Percentiles rank a stretch among this genome's conserved stretches.
Evolutionary conservation across 2,329 filamentous ascomycete genomes (phyloP).

Genomic region (Grosmannia huntii): DNA sequence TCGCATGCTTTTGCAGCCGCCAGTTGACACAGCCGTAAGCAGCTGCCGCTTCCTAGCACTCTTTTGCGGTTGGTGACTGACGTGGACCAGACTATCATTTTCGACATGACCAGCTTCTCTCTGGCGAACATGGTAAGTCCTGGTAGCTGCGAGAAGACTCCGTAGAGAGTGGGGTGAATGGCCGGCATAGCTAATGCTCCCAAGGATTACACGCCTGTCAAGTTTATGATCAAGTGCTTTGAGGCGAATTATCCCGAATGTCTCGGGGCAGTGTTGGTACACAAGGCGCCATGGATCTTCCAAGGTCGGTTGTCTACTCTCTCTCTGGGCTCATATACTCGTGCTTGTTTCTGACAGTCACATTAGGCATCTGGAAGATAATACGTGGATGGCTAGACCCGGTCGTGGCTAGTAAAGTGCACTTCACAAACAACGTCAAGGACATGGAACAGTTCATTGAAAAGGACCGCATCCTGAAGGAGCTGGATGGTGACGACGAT

Average conservation of each 20-base stretch:
- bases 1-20: constrained; percentile 65
- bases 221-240: constrained; percentile 99
- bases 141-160: no score
- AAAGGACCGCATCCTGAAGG: constrained; percentile 57
- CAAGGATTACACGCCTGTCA: constrained; percentile 85
- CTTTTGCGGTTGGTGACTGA: background rate
- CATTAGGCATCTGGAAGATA: constrained; percentile 79
- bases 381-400: constrained; percentile 95
- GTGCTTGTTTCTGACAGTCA: background rate
- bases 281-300: constrained; percentile 96
- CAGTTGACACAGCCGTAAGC: constrained; percentile 84
- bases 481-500: constrained; percentile 74
- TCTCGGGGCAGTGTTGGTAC: constrained; percentile 77
- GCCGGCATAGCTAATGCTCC: constrained; percentile 6
- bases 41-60: background rate
- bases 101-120: constrained; percentile 91
- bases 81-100: constrained; percentile 61
- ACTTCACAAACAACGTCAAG: constrained; percentile 73
- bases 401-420: constrained; percentile 84
- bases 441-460: constrained; percentile 71
- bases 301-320: constrained; percentile 45
- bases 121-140: constrained; percentile 76
- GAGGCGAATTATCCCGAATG: constrained; percentile 97
- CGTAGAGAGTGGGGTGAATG: no score
- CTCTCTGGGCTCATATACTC: background rate